Conservation (phyloP, 345 rosid species). For the Boechera divaricarpa region DNA sequence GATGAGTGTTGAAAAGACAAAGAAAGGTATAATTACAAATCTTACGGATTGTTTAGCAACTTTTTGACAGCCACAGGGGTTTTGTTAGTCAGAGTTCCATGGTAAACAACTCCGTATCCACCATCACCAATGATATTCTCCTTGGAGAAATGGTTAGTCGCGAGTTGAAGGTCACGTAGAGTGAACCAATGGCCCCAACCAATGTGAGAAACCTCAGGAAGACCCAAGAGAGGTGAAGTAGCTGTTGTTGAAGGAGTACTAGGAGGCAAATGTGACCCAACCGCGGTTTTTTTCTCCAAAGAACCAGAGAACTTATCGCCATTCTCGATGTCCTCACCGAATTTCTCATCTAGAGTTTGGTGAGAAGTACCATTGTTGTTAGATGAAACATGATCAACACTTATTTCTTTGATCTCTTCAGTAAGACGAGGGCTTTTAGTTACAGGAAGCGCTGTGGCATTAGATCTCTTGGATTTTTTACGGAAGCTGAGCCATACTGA, state of each 20-base stretch:
- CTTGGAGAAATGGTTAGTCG: slow-evolving; percentile 78
- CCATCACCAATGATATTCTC: slow-evolving; percentile 95
- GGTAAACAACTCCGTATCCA: slow-evolving; percentile 94
- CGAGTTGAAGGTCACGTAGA: slow-evolving; percentile 81
- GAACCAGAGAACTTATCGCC: slow-evolving; percentile 64
- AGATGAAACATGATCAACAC: slow-evolving; percentile 79
- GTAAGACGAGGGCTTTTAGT: slow-evolving; percentile 55
- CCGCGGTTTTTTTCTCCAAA: slow-evolving; percentile 55
- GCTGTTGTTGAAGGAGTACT: slow-evolving; percentile 60
- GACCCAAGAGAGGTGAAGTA: slow-evolving; percentile 79
- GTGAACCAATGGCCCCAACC: slow-evolving; percentile 99
- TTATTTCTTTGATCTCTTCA: slow-evolving; percentile 89
- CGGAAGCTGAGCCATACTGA: slow-evolving; percentile 81
- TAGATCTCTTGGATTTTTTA: slow-evolving; percentile 65
- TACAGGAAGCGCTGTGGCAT: slow-evolving; percentile 52
- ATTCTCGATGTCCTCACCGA: slow-evolving; percentile 72
- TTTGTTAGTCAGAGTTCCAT: slow-evolving; percentile 72
- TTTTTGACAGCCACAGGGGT: slow-evolving; percentile 92
- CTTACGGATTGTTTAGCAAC: slow-evolving; percentile 92
- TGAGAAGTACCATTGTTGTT: slow-evolving; percentile 51
- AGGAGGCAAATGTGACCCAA: slow-evolving; percentile 61
- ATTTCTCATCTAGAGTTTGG: slow-evolving; percentile 57
- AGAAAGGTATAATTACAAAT: slow-evolving; percentile 4
- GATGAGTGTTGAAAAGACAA: slow-evolving; percentile 17
- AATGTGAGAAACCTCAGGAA: slow-evolving; percentile 83